Evolutionary conservation across 2,329 filamentous ascomycete genomes (phyloP).

Genomic region (Atkinsonella hypoxylon): DNA sequence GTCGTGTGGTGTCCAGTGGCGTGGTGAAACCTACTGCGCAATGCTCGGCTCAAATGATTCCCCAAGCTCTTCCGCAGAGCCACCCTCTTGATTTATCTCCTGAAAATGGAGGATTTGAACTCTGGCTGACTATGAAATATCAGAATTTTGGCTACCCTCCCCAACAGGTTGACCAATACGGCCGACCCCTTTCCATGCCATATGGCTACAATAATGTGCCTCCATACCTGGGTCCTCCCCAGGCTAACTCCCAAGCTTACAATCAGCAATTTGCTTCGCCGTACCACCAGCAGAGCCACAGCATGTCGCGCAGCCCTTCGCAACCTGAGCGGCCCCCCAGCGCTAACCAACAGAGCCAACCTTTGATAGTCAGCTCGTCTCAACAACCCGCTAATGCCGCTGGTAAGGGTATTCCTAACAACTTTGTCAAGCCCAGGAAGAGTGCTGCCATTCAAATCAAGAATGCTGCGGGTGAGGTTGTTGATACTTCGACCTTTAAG

Average conservation of each 20-base stretch:
- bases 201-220: constrained; percentile 35
- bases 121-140: constrained; percentile 56
- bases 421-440: constrained; percentile 46
- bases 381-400: constrained; percentile 53
- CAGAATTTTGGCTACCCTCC: constrained; percentile 52
- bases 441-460: constrained; percentile 75
- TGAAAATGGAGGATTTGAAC: constrained; percentile 58
- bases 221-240: constrained; percentile 35
- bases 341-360: constrained; percentile 47
- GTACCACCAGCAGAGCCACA: constrained; percentile 43
- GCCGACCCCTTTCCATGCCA: constrained; percentile 24
- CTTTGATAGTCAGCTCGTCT: constrained; percentile 49
- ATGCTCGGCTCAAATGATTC: constrained; percentile 2
- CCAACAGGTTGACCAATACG: constrained; percentile 26
- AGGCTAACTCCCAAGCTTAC: constrained; percentile 37
- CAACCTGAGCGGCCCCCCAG: constrained; percentile 61
- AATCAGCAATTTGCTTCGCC: constrained; percentile 32
- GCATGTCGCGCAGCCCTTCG: constrained; percentile 75
- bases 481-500: constrained; percentile 55
- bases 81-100: constrained; percentile 50
- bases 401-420: constrained; percentile 31
- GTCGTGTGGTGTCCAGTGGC: constrained; percentile 12
- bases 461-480: constrained; percentile 64
- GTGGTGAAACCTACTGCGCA: constrained; percentile 2
- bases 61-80: constrained; percentile 6